Evolutionary conservation across 768 basidiomycete genomes (phyloP).

Genomic region (Jaapia argillacea): DNA sequence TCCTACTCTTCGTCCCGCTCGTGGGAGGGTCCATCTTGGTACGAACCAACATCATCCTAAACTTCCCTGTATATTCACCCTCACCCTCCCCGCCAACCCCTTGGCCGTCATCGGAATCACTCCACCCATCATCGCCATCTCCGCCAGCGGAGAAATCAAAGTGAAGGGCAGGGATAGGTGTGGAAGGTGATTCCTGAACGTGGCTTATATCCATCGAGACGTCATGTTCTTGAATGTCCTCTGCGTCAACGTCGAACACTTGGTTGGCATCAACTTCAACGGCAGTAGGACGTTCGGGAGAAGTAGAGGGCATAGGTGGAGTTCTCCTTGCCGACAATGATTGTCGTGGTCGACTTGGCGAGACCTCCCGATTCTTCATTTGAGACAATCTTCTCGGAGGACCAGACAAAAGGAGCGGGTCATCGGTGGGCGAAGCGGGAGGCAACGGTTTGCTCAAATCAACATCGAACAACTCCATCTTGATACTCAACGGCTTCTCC

Average conservation of each 20-base stretch:
- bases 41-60: constrained; percentile 41
- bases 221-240: no score
- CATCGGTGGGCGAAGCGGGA: constrained; percentile 68
- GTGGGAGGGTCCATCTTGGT: constrained; percentile 62
- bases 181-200: no score
- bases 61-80: constrained; percentile 64
- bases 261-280: no score
- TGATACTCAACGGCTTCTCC: constrained; percentile 23
- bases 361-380: no score
- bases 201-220: no score
- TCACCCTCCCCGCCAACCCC: constrained; percentile 34
- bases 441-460: constrained; percentile 49
- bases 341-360: no score
- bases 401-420: constrained; percentile 56
- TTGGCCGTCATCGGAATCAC: constrained; percentile 11
- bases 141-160: not conserved
- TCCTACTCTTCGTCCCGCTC: constrained; percentile 36
- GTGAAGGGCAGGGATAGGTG: not conserved
- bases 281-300: no score
- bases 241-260: no score
- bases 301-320: no score
- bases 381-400: not conserved
- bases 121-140: constrained; percentile 13
- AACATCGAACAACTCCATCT: constrained; percentile 59
- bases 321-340: no score